Base-by-base conservation (phyloP, 805 yeast genomes). In the Yamadazyma sp. region DNA sequence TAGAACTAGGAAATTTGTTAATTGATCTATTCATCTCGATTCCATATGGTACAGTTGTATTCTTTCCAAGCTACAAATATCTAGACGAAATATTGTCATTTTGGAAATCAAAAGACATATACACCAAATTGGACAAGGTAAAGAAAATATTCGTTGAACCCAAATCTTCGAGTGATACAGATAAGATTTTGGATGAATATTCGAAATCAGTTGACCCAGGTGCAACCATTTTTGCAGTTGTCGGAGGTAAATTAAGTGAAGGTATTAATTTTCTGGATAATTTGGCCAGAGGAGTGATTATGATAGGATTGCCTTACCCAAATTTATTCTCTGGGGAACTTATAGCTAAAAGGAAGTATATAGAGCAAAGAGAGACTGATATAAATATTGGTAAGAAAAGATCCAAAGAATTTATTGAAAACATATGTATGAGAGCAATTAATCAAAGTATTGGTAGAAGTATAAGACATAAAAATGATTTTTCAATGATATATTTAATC, bases 401-500 rank as follows among this genome's bases (percentile, higher is more conserved):
- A 3, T 65, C 81, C 1, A 62, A 66, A 18, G 73, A 72, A 21
- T 86, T 77, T 48, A 82, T 85, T 49, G 95, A 88, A 47, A 86
- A 85, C 48, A 64, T 86, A 5, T 88, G 96, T 52, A 83, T 91
- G 93, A 76, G 88, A 34, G 84, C 95, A 0, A 87, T 89, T 1
- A 89, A 89, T 53, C 98, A 89, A 56, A 80, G 95, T 59, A 81
- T 91, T 9, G 98, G 97, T 0, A 71, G 98, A 44, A 86, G 96
- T 5, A 89, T 89, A 25, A 67, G 98, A 41, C 96, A 89, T 55
- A 73, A 72, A 17, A 70, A 73, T 27, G 98, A 91, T 57, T 88
- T 84, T 52, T 81, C 97, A 0, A 72, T 76, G 11, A 82, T 91
- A 5, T 77, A 75, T 46, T 62, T 89, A 25, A 48, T 88, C 11